Percentiles rank a stretch among this genome's conserved stretches.
phyloP scores from a whole-genome alignment of 2,329 filamentous ascomycete genomes.

The Drechslera avenae region DNA sequence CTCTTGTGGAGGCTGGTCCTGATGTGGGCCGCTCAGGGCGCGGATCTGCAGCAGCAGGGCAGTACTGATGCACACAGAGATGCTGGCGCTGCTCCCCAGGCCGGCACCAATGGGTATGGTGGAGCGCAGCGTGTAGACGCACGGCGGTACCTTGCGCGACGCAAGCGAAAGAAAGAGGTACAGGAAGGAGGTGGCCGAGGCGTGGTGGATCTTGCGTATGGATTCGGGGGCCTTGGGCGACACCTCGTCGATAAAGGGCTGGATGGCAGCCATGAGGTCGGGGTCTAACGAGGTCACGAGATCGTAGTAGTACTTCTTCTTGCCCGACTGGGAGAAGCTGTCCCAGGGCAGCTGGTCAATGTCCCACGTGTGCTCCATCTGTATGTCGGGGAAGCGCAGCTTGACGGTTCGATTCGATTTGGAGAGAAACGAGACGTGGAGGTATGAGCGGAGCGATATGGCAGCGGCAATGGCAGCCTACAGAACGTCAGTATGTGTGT shows the following conservation, averaged over 20 bases:
- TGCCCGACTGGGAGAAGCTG: constrained; percentile 75
- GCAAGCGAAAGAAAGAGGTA: constrained; percentile 92
- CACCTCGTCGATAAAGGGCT: constrained; percentile 76
- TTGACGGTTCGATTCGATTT: constrained; percentile 89
- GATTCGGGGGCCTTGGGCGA: constrained; percentile 70
- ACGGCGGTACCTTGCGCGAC: constrained; percentile 76
- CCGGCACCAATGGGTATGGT: constrained; percentile 93
- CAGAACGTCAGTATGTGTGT: constrained; percentile 22
- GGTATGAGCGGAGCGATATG: constrained; percentile 93
- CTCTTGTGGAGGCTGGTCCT: constrained; percentile 86
- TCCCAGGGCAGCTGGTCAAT: constrained; percentile 91
- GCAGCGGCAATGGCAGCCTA: constrained; percentile 91
- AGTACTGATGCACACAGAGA: constrained; percentile 84
- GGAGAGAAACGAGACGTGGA: constrained; percentile 91
- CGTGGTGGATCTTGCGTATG: constrained; percentile 80
- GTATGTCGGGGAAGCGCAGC: constrained; percentile 88
- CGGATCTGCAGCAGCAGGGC: constrained; percentile 87
- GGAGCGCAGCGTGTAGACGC: constrained; percentile 87
- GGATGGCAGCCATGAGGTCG: constrained; percentile 78
- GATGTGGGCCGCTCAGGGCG: constrained; percentile 86
- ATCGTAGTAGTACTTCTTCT: constrained; percentile 96
- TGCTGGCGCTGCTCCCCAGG: constrained; percentile 90
- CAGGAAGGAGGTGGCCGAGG: constrained; percentile 82
- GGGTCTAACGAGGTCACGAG: constrained; percentile 77
- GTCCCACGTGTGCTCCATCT: constrained; percentile 88